Conservation (phyloP, 2,329 filamentous ascomycete species). For the Torrubiella hemipterigena region DNA sequence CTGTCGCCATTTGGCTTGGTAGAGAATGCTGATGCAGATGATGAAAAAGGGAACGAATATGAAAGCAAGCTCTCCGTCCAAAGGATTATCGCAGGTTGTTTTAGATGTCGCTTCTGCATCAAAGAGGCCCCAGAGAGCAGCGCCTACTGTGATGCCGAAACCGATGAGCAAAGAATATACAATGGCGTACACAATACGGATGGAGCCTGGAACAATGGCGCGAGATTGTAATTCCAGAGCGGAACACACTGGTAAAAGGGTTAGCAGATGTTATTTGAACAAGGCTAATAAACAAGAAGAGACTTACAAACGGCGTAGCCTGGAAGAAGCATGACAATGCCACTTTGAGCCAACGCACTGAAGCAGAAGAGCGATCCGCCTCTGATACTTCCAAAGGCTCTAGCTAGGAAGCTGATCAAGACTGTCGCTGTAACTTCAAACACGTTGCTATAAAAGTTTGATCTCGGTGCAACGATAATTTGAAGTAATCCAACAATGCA, state of each 20-base stretch:
- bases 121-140: conserved; percentile 50
- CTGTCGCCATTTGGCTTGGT: conserved; percentile 73
- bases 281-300: background rate
- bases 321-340: conserved; percentile 54
- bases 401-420: conserved; percentile 48
- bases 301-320: conserved; percentile 47
- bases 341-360: conserved; percentile 50
- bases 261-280: conserved; percentile 5
- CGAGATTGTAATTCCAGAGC: conserved; percentile 56
- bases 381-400: conserved; percentile 49
- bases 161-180: conserved; percentile 63
- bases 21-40: conserved; percentile 61
- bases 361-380: conserved; percentile 46
- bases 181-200: conserved; percentile 63
- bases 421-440: conserved; percentile 53
- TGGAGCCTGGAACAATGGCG: conserved; percentile 57
- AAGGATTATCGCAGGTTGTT: conserved; percentile 28
- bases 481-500: conserved; percentile 59
- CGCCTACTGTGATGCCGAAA: conserved; percentile 59
- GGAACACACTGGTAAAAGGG: conserved; percentile 23
- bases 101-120: conserved; percentile 38
- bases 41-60: conserved; percentile 65
- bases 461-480: conserved; percentile 55
- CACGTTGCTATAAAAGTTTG: conserved; percentile 55
- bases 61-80: conserved; percentile 40